phyloP scores from a whole-genome alignment of 768 basidiomycete genomes.

The Neoboletus magnificus region DNA sequence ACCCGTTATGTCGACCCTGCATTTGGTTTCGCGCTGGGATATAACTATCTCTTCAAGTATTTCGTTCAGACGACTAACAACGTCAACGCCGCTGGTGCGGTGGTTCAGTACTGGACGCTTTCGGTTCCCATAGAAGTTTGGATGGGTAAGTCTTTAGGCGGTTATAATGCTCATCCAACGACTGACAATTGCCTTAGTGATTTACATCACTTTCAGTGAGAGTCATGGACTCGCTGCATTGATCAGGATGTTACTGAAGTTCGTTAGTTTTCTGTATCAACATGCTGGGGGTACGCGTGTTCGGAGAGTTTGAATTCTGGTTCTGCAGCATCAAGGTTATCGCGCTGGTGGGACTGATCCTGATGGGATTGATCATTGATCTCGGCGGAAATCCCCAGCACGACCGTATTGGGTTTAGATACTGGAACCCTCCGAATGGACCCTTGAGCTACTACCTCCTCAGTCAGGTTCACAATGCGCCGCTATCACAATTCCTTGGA shows the following conservation, averaged over 20 bases:
- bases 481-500: constrained; percentile 32
- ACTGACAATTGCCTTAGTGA: constrained; percentile 33
- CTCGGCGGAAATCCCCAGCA: constrained; percentile 48
- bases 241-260: background rate
- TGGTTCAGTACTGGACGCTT: constrained; percentile 47
- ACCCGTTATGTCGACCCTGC: constrained; percentile 67
- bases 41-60: constrained; percentile 59
- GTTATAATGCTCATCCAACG: background rate
- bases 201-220: constrained; percentile 57
- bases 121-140: constrained; percentile 47
- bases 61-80: constrained; percentile 65
- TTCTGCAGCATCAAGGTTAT: constrained; percentile 48
- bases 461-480: constrained; percentile 34
- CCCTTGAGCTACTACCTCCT: constrained; percentile 21
- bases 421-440: constrained; percentile 36
- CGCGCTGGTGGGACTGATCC: constrained; percentile 38
- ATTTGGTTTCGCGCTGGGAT: constrained; percentile 51
- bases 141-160: constrained; percentile 45
- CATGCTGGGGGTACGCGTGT: constrained; percentile 59
- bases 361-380: constrained; percentile 50
- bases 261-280: constrained; percentile 50
- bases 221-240: constrained; percentile 7
- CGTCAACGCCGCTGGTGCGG: constrained; percentile 58
- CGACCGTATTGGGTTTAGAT: constrained; percentile 44
- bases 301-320: constrained; percentile 56